Evolutionary conservation across 2,329 filamentous ascomycete genomes (phyloP).

Genomic region (Microcyclosporella mali): DNA sequence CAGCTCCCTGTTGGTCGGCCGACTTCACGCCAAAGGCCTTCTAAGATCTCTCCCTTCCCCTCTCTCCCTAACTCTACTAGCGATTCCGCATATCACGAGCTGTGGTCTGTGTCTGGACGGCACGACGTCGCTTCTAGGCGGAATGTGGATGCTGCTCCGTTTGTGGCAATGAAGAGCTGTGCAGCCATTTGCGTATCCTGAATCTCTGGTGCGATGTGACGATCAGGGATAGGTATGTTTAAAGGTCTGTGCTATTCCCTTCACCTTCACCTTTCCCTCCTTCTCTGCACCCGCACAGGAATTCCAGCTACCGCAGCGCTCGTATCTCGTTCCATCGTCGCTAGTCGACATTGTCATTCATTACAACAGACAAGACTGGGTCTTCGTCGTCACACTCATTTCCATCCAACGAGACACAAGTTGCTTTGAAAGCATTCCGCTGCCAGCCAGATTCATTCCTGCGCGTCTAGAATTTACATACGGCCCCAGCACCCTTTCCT

Average conservation of each 20-base stretch:
- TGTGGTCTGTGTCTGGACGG: no score
- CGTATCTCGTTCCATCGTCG: constrained; percentile 13
- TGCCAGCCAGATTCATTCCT: constrained; percentile 5
- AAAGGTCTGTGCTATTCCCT: background rate
- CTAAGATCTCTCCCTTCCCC: no score
- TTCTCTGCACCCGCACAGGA: background rate
- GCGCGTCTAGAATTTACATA: background rate
- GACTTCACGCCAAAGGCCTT: no score
- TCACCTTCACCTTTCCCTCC: constrained; percentile 1
- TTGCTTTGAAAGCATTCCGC: constrained; percentile 4
- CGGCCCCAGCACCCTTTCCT: constrained; percentile 1
- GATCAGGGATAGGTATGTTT: background rate
- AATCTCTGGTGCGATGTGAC: no score
- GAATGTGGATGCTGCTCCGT: no score
- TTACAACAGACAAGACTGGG: constrained; percentile 10
- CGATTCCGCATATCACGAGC: no score
- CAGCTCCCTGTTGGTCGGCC: background rate
- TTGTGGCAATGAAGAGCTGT: no score
- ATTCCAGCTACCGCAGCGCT: constrained; percentile 2
- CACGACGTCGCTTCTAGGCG: no score
- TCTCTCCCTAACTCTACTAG: no score
- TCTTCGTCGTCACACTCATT: constrained; percentile 7
- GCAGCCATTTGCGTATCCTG: no score
- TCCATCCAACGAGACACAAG: background rate
- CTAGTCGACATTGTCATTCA: constrained; percentile 18